Percentiles rank a stretch among this genome's conserved stretches.
Conservation (phyloP, 768 basidiomycete genomes). For the Phlebiopsis flavidoalba region DNA sequence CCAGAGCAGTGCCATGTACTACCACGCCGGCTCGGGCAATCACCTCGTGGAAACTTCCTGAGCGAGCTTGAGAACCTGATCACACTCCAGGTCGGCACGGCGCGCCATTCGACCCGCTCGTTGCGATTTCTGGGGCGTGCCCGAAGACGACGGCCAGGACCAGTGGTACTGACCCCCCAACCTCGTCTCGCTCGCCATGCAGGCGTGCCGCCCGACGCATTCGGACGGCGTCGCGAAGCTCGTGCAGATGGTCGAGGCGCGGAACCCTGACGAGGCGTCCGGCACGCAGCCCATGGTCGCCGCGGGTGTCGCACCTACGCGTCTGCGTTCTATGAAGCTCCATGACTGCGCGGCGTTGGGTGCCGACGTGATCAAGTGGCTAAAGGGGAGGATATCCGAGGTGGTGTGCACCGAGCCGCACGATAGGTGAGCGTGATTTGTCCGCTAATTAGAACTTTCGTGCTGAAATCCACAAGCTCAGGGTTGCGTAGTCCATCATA, state of each 20-base stretch:
- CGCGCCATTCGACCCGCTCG: conserved; percentile 59
- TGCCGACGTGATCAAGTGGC: conserved; percentile 65
- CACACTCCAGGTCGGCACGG: conserved; percentile 59
- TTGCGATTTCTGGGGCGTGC: conserved; percentile 53
- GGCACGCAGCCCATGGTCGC: conserved; percentile 28
- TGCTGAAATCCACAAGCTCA: background rate
- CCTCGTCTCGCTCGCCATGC: conserved; percentile 54
- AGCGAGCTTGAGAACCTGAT: conserved; percentile 52
- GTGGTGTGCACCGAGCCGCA: conserved; percentile 60
- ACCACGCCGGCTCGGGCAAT: conserved; percentile 52
- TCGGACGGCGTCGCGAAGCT: conserved; percentile 59
- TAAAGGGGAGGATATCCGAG: conserved; percentile 54
- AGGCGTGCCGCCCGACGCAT: conserved; percentile 60
- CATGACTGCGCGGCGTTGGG: conserved; percentile 62
- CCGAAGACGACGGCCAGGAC: conserved; percentile 53
- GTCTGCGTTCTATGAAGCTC: conserved; percentile 56
- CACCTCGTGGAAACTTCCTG: conserved; percentile 65
- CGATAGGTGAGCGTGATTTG: conserved; percentile 30
- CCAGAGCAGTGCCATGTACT: conserved; percentile 43
- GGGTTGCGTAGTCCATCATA: background rate
- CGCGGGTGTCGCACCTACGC: conserved; percentile 45
- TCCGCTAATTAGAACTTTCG: background rate
- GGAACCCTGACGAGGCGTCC: conserved; percentile 50
- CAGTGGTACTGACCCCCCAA: conserved; percentile 63
- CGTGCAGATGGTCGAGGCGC: conserved; percentile 64